Evolutionary conservation across 164 flowering plant genomes (phyloP), one percentile per base, ranked within the genome.

Genomic region (Akebia trifoliata): DNA sequence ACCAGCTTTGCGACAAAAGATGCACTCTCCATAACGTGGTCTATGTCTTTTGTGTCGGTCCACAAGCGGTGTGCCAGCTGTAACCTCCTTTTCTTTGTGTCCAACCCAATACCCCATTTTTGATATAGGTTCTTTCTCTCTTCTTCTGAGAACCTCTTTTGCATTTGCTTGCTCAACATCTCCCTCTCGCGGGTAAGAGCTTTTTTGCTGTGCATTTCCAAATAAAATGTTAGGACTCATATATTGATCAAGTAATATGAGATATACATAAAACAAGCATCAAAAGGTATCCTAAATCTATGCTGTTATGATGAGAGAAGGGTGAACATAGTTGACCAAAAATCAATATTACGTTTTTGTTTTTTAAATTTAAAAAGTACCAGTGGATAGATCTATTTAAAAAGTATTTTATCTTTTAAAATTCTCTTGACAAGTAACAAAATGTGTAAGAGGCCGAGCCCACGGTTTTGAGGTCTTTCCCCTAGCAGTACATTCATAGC

Each of bases 141-240:
- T 36, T 69, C 80, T 29, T 71, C 81, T 6, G 93, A 62, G 29
- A 82, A 63, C 60, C 81, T 82, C 72, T 68, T 84, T 17, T 47
- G 70, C 83, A 94, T 74, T 67, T 76, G 84, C 77, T 76, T 81
- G 75, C 78, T 74, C 60, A 94, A 74, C 76, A 62, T 75, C 72
- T 69, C 74, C 66, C 91, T 86, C 76, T 94, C 99, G 5, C 80
- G 77, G 5, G 78, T 76, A 60, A 87, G 87, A 54, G 75, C 80
- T 68, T 60, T 83, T 56, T 54, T 48, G 65, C 97, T 94, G 76
- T 43, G 20, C 20, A 34, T 14, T n/a, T 43, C 25, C 12, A 66
- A 9, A 47, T 31, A 9, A 32, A 37, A 51, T 15, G 39, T 34
- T 4, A 40, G 38, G n/a, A 31, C 31, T 50, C 8, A 7, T 32